phyloP scores from a whole-genome alignment of 164 flowering plant genomes.

The Pachysandra terminalis region DNA sequence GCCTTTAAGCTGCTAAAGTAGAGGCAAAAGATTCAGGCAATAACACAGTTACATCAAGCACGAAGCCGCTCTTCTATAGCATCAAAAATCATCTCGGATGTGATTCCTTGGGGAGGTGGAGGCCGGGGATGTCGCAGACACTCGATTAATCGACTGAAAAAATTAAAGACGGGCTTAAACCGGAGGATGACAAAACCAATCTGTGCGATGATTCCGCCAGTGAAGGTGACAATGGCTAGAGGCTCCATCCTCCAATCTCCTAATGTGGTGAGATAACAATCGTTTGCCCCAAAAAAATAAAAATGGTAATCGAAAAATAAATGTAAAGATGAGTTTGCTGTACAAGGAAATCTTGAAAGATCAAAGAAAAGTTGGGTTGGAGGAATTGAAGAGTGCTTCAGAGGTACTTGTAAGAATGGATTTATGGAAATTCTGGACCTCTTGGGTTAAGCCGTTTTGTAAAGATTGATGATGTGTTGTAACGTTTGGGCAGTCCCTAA shows the following conservation, averaged over 20 bases:
- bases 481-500: too few species aligned
- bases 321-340: too few species aligned
- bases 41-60: background rate
- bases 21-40: background rate
- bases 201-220: constrained; percentile 24
- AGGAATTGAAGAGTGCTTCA: too few species aligned
- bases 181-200: constrained; percentile 17
- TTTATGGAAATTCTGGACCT: too few species aligned
- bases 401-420: too few species aligned
- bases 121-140: constrained; percentile 33
- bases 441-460: too few species aligned
- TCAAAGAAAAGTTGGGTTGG: too few species aligned
- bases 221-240: constrained; percentile 24
- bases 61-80: constrained; percentile 17
- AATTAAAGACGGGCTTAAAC: constrained; percentile 19
- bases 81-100: constrained; percentile 17
- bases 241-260: constrained; percentile 22
- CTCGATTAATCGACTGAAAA: constrained; percentile 16
- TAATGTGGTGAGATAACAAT: background rate
- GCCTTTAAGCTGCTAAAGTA: too few species aligned
- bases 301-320: too few species aligned
- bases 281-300: too few species aligned
- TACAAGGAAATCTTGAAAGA: too few species aligned
- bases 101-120: constrained; percentile 20
- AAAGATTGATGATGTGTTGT: too few species aligned